Evolutionary conservation across 2,329 filamentous ascomycete genomes (phyloP).

Genomic region (Colletotrichum sp.): DNA sequence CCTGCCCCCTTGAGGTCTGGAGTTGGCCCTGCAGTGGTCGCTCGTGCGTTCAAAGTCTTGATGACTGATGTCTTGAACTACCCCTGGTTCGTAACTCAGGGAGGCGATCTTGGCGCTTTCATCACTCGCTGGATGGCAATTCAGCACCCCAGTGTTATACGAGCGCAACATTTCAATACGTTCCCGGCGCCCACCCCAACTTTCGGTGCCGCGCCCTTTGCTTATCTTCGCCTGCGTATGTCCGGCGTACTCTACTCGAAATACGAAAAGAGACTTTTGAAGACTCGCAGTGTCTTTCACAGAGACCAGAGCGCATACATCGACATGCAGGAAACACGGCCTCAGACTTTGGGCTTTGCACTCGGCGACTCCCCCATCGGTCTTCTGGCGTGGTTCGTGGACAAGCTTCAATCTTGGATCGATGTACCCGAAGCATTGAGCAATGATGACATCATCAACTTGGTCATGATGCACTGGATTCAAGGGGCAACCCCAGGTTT

Average conservation of each 20-base stretch:
- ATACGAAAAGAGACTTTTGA: not conserved
- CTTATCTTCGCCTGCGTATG: not conserved
- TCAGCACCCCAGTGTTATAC: not conserved
- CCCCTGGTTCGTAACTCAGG: conserved; percentile 33
- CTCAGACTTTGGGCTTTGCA: not conserved
- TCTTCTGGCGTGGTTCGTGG: conserved; percentile 1
- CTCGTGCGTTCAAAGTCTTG: conserved; percentile 36
- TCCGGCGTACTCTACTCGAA: not conserved
- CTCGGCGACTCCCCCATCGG: conserved; percentile 36
- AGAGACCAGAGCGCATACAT: not conserved
- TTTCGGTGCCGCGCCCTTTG: not conserved
- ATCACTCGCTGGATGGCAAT: conserved; percentile 21
- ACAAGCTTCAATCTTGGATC: conserved; percentile 25
- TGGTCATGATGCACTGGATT: conserved; percentile 22
- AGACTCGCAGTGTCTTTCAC: not conserved
- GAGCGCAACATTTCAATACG: conserved; percentile 14
- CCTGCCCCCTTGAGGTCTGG: conserved; percentile 32
- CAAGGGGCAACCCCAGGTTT: not conserved
- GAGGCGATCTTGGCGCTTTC: conserved; percentile 32
- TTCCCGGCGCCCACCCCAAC: conserved; percentile 3
- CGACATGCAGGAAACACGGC: not conserved
- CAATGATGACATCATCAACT: conserved; percentile 25
- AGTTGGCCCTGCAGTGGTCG: conserved; percentile 32
- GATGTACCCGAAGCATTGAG: conserved; percentile 21
- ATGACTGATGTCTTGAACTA: conserved; percentile 45